Percentiles rank a stretch among this genome's conserved stretches.
Evolutionary conservation across 2,329 filamentous ascomycete species (phyloP).

Genomic region (Raffaelea deltoideospora): DNA sequence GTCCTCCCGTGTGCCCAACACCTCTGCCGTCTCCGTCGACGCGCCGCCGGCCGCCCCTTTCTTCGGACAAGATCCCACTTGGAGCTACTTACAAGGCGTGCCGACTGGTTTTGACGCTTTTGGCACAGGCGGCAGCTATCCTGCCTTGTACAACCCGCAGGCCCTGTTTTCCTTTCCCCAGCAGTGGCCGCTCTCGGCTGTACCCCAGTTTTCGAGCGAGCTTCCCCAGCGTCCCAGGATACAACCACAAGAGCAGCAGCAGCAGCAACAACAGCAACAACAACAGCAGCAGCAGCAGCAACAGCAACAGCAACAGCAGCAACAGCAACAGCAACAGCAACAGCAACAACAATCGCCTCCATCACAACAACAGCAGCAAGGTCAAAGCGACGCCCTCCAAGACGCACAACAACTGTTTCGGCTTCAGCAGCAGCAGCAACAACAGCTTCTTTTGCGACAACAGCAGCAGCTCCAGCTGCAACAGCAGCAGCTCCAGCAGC

Average conservation of each 20-base stretch:
- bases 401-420: not conserved
- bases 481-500: constrained; percentile 13
- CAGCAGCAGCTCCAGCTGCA: constrained; percentile 2
- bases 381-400: not conserved
- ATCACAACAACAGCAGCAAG: not conserved
- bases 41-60: no score
- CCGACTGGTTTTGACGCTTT: no score
- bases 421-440: constrained; percentile 2
- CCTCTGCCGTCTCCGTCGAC: no score
- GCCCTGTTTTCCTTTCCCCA: no score
- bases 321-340: not conserved
- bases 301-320: constrained; percentile 5
- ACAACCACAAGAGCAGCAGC: not conserved
- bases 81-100: no score
- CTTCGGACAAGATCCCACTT: no score
- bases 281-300: constrained; percentile 1
- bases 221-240: no score
- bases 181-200: no score
- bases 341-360: not conserved
- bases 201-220: no score
- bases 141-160: no score
- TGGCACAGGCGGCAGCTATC: no score
- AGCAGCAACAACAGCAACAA: constrained; percentile 1
- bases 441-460: constrained; percentile 1
- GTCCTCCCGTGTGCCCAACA: no score